A percentile compares a stretch with the other conserved stretches of the same genome.
Conservation (phyloP, 176 grass and related monocot genomes). For the Musa acuminata region DNA sequence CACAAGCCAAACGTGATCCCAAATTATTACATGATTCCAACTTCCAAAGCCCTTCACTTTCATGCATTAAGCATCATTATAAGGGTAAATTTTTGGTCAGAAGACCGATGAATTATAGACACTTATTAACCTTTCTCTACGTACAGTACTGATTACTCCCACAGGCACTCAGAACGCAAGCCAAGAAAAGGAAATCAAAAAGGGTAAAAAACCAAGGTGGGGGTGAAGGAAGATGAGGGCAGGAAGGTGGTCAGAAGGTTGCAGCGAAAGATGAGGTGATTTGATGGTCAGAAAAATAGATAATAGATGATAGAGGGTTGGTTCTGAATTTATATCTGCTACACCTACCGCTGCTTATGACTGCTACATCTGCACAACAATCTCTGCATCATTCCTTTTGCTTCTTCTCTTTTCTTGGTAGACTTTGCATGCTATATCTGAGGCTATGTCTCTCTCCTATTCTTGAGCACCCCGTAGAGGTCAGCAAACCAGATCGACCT, state of each 20-base stretch:
- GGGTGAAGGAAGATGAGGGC: background rate
- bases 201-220: too few relatives aligned
- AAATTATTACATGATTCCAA: background rate
- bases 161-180: too few relatives aligned
- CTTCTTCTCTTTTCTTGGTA: background rate
- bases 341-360: background rate
- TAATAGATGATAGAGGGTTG: too few relatives aligned
- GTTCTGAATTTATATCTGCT: too few relatives aligned
- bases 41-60: background rate
- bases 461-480: background rate
- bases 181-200: too few relatives aligned
- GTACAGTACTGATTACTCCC: too few relatives aligned
- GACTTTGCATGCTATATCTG: background rate
- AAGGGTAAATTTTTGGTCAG: too few relatives aligned
- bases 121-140: too few relatives aligned
- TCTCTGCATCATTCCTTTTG: constrained; percentile 2
- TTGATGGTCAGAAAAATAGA: background rate
- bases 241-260: background rate
- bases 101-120: too few relatives aligned
- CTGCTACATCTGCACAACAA: background rate
- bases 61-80: too few relatives aligned
- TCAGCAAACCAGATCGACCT: too few relatives aligned
- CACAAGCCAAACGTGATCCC: background rate
- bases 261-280: background rate
- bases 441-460: background rate